Evolutionary conservation across 2,329 filamentous ascomycete species (phyloP), one percentile per base, ranked within the genome.

Genomic region (Phaeomoniella chlamydospora): DNA sequence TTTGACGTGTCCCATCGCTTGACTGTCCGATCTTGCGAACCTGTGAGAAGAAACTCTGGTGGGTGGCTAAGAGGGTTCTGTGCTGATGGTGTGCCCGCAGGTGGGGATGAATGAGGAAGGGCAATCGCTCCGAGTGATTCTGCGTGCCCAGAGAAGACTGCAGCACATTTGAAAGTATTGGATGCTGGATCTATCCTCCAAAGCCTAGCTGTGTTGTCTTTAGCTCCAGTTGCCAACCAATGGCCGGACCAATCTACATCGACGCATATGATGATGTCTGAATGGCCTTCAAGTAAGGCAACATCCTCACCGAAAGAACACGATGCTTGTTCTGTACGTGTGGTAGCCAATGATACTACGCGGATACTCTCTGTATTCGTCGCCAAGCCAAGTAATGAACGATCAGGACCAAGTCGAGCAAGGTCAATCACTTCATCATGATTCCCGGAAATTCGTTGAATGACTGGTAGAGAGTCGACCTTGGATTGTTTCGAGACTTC

Each of bases 401-500:
- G 75, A 48, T 93, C 79, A 0, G 77, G 74, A 2, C 90, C 74
- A 37, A 96, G 67, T 49, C 90, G 94, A 18, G 80, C 82, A 19
- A 98, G 64, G 52, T 98, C 92, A 46, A 98, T 94, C 36, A 98
- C 86, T 55, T 98, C 90, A 54, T 98, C 92, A 55, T 96, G 86
- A 4, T 90, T 94, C 36, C 90, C 92, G 3, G 88, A 94, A 45
- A 98, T 92, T 31, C 85, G 74, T 45, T 82, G 75, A 31, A 82
- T 69, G 1, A 77, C 50, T 6, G 70, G 64, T 15, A 80, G 55
- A n/a, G 72, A 61, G n/a, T 62, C 55, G 60, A 81, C 51, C 58
- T 63, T 40, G 18, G 56, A 50, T 18, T 59, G 32, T n/a, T n/a
- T 29, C 10, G 37, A 38, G 5, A 54, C 40, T 19, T 51, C 45